Percentiles rank a stretch among this genome's conserved stretches.
phyloP scores from a whole-genome alignment of 257 asterid genomes.

The Lantana camara region DNA sequence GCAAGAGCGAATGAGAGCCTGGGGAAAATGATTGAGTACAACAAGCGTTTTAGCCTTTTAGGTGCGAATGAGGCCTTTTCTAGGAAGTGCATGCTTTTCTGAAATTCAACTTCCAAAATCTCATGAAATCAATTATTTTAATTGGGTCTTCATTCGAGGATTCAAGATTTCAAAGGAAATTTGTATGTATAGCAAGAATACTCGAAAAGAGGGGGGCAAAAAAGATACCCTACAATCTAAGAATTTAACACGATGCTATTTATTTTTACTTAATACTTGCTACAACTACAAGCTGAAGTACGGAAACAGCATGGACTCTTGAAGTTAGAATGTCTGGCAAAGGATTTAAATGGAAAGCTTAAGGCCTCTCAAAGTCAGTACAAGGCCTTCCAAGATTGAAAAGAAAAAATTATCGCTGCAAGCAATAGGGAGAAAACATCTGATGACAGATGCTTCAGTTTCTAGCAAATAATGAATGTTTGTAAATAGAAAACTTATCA shows the following conservation, averaged over 20 bases:
- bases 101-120: background rate
- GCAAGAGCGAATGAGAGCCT: conserved; percentile 90
- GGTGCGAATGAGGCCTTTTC: conserved; percentile 19
- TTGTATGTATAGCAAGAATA: conserved; percentile 4
- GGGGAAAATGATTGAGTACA: conserved; percentile 23
- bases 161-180: background rate
- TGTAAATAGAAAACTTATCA: background rate
- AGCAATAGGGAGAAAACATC: conserved; percentile 1
- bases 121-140: conserved; percentile 3
- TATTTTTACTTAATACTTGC: background rate
- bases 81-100: background rate
- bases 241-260: background rate
- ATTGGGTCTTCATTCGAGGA: background rate
- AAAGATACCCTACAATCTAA: background rate
- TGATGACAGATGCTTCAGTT: conserved; percentile 6
- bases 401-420: conserved; percentile 17
- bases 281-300: background rate
- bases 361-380: conserved; percentile 9
- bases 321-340: background rate
- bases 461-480: conserved; percentile 1
- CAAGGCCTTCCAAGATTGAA: background rate
- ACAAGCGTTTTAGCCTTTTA: conserved; percentile 19
- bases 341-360: conserved; percentile 5
- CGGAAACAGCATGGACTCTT: background rate
- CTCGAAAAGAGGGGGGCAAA: too few species aligned